phyloP scores from a whole-genome alignment of 768 basidiomycete genomes.

The Lactarius trivialis region DNA sequence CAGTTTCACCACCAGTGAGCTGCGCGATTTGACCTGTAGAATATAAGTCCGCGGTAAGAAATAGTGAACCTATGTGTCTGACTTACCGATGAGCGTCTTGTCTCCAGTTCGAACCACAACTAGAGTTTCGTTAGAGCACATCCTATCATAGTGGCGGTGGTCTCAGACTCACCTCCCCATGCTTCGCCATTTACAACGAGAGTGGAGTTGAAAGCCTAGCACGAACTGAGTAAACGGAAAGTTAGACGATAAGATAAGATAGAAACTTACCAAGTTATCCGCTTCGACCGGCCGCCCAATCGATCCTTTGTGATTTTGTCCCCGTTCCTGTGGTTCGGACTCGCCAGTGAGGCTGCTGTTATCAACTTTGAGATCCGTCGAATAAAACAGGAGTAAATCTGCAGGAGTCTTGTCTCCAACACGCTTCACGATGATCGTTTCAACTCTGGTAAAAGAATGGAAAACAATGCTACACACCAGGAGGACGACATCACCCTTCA shows the following conservation, averaged over 20 bases:
- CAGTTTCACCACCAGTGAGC: constrained; percentile 56
- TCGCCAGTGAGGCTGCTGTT: constrained; percentile 68
- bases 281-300: constrained; percentile 50
- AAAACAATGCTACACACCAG: constrained; percentile 36
- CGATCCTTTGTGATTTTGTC: constrained; percentile 41
- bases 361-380: constrained; percentile 62
- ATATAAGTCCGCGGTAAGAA: neutral
- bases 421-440: constrained; percentile 35
- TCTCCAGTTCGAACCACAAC: constrained; percentile 65
- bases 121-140: constrained; percentile 24
- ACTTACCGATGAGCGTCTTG: constrained; percentile 53
- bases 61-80: neutral
- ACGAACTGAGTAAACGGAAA: neutral
- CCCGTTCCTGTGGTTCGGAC: constrained; percentile 61
- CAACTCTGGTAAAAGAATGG: neutral
- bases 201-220: constrained; percentile 63
- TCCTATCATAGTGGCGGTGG: neutral
- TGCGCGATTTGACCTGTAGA: constrained; percentile 56
- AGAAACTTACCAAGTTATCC: constrained; percentile 54
- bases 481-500: constrained; percentile 61
- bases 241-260: neutral
- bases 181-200: constrained; percentile 66
- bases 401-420: constrained; percentile 68
- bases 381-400: constrained; percentile 52
- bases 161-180: constrained; percentile 47